Evolutionary conservation across 2,329 filamentous ascomycete genomes (phyloP), one percentile per base, ranked within the genome.

Genomic region (Venturia asperata): DNA sequence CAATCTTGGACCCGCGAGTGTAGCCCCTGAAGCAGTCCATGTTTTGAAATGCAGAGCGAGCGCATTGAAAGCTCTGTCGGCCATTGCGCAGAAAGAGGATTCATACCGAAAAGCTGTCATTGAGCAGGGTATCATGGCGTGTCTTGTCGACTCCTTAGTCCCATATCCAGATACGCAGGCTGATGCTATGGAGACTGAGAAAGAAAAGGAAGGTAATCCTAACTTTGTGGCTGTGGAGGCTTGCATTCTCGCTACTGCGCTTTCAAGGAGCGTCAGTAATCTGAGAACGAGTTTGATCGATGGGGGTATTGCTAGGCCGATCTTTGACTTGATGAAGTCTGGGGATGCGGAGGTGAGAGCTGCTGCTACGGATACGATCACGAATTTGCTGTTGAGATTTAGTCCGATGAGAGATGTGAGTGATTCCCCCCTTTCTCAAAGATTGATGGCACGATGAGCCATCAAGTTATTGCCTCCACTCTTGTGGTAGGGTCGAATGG

Each of bases 401-500:
- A 97, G 92, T 72, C 92, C 94, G 0, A 92, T 97, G 85, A 87
- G 91, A 75, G 87, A 91, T 74, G 91, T 93, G 75, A 79, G 87
- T 66, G 30, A 62, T 24, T 52, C 5, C 15, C 42, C 65, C 41
- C 27, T 34, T n/a, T 65, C 49, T 24, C 17, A 15, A 61, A 37
- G 30, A 47, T 65, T 71, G 64, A 70, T 56, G 24, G 66, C 61
- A 63, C 66, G 68, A 67, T 67, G 62, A 1, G 62, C 30, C 39
- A 41, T 41, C 39, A 2, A 15, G 2, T 2, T 10, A 15, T 67
- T 24, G 21, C 15, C 39, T 6, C 30, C 30, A 21, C 65, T 30
- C 52, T 5, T 21, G 13, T 13, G 37, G 41, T 37, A 41, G 15
- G 39, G 11, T 41, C 30, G 30, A 34, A 34, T 6, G 30, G 30